Conservation (phyloP, 352 stramenopile genomes). For the Globisporangium lucens region DNA sequence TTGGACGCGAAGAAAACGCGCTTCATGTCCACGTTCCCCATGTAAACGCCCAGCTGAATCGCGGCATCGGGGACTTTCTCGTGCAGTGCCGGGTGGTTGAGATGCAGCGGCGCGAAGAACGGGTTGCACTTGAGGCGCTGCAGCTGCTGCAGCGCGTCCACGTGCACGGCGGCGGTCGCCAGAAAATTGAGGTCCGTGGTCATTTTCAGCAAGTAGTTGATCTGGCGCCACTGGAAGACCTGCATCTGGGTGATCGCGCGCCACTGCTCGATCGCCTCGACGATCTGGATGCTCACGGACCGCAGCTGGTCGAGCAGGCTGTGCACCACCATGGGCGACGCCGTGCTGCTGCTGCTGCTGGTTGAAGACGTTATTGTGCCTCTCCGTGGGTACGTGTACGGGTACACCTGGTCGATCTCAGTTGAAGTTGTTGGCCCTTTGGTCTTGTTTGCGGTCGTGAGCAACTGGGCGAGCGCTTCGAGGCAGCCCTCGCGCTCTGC, state of each 20-base stretch:
- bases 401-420: conserved; percentile 20
- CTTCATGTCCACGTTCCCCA: conserved; percentile 55
- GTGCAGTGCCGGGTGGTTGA: conserved; percentile 51
- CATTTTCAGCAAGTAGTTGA: conserved; percentile 86
- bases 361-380: conserved; percentile 6
- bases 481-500: conserved; percentile 80
- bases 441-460: conserved; percentile 17
- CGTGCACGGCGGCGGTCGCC: conserved; percentile 18
- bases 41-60: conserved; percentile 32
- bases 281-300: conserved; percentile 54
- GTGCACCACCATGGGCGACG: conserved; percentile 56
- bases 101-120: conserved; percentile 51
- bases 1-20: conserved; percentile 53
- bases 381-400: conserved; percentile 21
- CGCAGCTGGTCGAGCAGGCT: conserved; percentile 68
- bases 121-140: conserved; percentile 57
- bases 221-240: conserved; percentile 68
- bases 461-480: conserved; percentile 63
- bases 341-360: conserved; percentile 9
- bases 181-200: conserved; percentile 60
- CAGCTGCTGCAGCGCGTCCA: conserved; percentile 45
- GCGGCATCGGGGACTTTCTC: conserved; percentile 25
- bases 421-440: neutral
- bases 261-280: conserved; percentile 71
- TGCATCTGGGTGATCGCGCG: conserved; percentile 23